A percentile compares a stretch with the other conserved stretches of the same genome.
Evolutionary conservation across 1,139 yeast genomes (phyloP).

Genomic region (Blastobotrys ciferrii): DNA sequence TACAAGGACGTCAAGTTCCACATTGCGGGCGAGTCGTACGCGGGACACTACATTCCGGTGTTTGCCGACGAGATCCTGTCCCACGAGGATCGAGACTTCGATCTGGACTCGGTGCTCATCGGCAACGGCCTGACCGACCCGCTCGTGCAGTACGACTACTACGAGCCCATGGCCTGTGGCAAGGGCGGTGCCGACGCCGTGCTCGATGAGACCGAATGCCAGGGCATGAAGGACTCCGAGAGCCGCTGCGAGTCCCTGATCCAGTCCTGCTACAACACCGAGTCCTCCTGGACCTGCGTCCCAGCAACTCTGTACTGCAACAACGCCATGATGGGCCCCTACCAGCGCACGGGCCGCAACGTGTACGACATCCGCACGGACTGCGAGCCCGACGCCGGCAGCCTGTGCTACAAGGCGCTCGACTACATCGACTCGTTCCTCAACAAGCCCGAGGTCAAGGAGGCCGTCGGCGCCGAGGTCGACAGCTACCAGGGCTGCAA

Average conservation of each 20-base stretch:
- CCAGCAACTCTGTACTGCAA: constrained; percentile 84
- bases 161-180: constrained; percentile 85
- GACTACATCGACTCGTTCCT: constrained; percentile 65
- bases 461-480: constrained; percentile 90
- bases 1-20: constrained; percentile 74
- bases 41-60: constrained; percentile 94
- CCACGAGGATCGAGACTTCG: constrained; percentile 73
- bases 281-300: constrained; percentile 48
- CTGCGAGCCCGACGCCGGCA: constrained; percentile 56
- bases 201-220: constrained; percentile 60
- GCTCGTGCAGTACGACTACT: constrained; percentile 62
- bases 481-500: constrained; percentile 81
- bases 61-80: constrained; percentile 84
- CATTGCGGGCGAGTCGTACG: constrained; percentile 96
- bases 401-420: constrained; percentile 73
- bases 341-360: constrained; percentile 58
- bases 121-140: constrained; percentile 87
- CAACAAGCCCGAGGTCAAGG: constrained; percentile 66
- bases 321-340: constrained; percentile 52
- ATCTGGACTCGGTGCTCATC: constrained; percentile 70
- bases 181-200: constrained; percentile 73
- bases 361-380: constrained; percentile 64
- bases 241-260: constrained; percentile 57
- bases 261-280: constrained; percentile 52
- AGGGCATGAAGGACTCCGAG: constrained; percentile 49